Evolutionary conservation across 768 basidiomycete genomes (phyloP), one percentile per base, ranked within the genome.

Genomic region (Hirschioporus abietinus): DNA sequence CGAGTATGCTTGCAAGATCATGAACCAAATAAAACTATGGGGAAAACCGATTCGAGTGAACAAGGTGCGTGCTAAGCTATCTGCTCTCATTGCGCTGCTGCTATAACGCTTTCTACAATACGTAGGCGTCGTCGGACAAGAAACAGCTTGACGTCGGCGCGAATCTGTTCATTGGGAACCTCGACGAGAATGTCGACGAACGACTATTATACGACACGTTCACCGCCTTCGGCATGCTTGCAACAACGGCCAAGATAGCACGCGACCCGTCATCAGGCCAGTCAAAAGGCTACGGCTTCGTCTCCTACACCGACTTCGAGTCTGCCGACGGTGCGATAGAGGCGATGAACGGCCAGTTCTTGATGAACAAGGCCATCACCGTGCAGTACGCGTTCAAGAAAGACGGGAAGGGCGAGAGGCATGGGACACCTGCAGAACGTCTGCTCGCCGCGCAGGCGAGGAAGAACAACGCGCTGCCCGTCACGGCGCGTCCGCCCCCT

Each of bases 331-430:
- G 93, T 5, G 96, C 97, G 20, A 85, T 96, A 66, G 97, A 98
- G 76, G 87, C 93, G 10, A 98, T 99, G 96, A 96, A 98, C 71
- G 88, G 89, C 52, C 96, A 99, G 74, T 98, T 94, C 86, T 83
- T 99, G 61, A 96, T 96, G 91, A 98, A 99, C 83, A 98, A 98
- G 79, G 91, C 95, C 65, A 93, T 99, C 74, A 88, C 91, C 20
- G 95, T 97, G 12, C 95, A 98, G 75, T 99, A 97, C 76, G 96
- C 97, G 1, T 98, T 99, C 85, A 99, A 99, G 80, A 99, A 99
- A 80, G 97, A 99, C 73, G 95, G 94, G 59, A 96, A 98, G 75
- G 96, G 96, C 66, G 97, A 99, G 77, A 87, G 97, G 5, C 97
- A 99, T 73, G 97, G 97, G 30, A 97, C 96, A 12, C 83, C 91